Percentiles rank a stretch among this genome's conserved stretches.
Conservation (phyloP, 192 early-diverging fungal genomes). For the Rhizoclosmatium sp. region DNA sequence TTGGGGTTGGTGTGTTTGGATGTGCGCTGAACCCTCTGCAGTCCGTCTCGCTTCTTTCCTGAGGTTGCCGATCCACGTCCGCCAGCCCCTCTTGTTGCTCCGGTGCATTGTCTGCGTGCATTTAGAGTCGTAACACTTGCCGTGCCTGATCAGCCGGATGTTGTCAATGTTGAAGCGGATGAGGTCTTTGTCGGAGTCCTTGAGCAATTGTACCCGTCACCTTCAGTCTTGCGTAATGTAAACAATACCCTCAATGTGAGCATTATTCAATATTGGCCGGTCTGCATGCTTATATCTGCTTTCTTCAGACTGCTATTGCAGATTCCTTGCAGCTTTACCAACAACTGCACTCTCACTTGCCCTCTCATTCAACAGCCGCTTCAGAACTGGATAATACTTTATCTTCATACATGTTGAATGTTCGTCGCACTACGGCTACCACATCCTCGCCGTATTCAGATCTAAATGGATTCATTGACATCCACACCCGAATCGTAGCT, state of each 20-base stretch:
- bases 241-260: background rate
- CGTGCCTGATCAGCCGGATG: background rate
- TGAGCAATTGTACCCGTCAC: constrained; percentile 8
- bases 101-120: constrained; percentile 7
- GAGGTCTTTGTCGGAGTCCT: constrained; percentile 23
- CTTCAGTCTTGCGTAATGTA: background rate
- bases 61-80: constrained; percentile 7
- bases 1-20: background rate
- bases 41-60: constrained; percentile 24
- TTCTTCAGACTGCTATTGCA: background rate
- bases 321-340: background rate
- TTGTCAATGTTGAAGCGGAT: constrained; percentile 5
- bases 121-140: constrained; percentile 3
- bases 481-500: constrained; percentile 1
- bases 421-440: background rate
- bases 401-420: background rate
- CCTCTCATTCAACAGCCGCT: background rate
- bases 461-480: constrained; percentile 13
- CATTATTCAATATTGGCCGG: background rate
- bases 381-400: background rate
- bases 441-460: background rate
- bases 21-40: background rate
- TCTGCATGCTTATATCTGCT: background rate
- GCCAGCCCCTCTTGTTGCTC: constrained; percentile 2
- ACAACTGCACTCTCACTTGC: background rate